Percentiles rank a stretch among this genome's conserved stretches.
These are phyloP conservation scores for Metschnikowia drakensbergensis DNA, from an alignment of 805 yeast species.

Conservation along the genomic window DNA sequence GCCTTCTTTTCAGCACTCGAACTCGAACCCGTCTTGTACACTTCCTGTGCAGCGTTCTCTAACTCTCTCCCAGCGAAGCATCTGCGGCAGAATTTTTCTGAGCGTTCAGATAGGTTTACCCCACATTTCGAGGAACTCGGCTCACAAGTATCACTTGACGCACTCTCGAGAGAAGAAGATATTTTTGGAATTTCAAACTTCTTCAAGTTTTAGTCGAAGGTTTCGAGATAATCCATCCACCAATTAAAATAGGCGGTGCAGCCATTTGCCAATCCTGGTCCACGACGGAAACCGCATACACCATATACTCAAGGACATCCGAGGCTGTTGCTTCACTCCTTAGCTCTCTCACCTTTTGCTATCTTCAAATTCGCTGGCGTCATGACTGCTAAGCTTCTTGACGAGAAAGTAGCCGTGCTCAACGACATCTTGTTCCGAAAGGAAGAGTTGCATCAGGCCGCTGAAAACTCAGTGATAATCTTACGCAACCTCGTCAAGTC, in stretches of 20 bases:
- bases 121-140: not conserved
- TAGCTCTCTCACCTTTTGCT: too few species aligned
- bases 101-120: not conserved
- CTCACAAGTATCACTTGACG: not conserved
- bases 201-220: too few species aligned
- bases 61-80: not conserved
- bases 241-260: too few species aligned
- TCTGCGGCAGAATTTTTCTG: not conserved
- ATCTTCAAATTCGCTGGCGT: too few species aligned
- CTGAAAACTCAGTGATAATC: not conserved
- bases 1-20: not conserved
- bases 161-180: too few species aligned
- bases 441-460: not conserved
- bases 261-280: too few species aligned
- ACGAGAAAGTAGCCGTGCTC: not conserved
- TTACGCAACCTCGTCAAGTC: slow-evolving; percentile 2
- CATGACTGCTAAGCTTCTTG: not conserved
- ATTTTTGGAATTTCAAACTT: too few species aligned
- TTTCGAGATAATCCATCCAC: too few species aligned
- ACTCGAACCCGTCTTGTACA: not conserved
- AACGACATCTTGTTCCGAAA: not conserved
- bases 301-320: not conserved
- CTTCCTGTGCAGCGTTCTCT: not conserved
- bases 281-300: too few species aligned
- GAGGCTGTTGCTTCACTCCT: not conserved